Evolutionary conservation across 2,329 filamentous ascomycete genomes (phyloP).

Genomic region (Pleoardoris graminearum): DNA sequence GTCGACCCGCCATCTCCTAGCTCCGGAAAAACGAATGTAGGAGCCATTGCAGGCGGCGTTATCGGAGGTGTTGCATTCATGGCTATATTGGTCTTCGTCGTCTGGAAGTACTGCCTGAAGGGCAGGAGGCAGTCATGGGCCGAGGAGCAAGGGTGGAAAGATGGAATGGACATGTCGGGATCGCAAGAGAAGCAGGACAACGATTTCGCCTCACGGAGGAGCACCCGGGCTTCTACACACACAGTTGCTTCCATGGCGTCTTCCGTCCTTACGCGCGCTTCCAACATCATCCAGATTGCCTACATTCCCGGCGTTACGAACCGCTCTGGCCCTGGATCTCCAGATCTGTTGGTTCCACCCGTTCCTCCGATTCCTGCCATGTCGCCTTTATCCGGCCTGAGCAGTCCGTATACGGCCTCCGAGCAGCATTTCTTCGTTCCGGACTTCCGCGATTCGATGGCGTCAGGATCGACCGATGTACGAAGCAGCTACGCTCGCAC

Average conservation of each 20-base stretch:
- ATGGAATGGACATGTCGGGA: constrained; percentile 55
- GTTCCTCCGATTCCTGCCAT: constrained; percentile 83
- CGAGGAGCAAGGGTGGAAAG: constrained; percentile 60
- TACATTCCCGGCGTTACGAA: constrained; percentile 98
- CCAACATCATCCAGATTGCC: constrained; percentile 98
- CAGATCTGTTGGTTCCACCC: constrained; percentile 80
- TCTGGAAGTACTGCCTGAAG: constrained; percentile 89
- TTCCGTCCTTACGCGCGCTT: constrained; percentile 91
- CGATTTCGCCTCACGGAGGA: constrained; percentile 58
- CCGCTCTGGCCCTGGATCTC: constrained; percentile 81
- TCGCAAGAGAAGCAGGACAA: constrained; percentile 60
- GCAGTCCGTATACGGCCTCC: constrained; percentile 59
- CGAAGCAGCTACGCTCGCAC: constrained; percentile 51
- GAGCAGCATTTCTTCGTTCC: constrained; percentile 95
- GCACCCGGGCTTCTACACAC: constrained; percentile 75
- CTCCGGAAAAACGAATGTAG: constrained; percentile 63
- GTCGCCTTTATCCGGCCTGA: constrained; percentile 59
- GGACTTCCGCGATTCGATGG: constrained; percentile 88
- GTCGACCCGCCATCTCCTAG: constrained; percentile 21
- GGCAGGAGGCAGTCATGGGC: constrained; percentile 66
- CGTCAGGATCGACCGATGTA: constrained; percentile 70
- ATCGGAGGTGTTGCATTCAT: constrained; percentile 80
- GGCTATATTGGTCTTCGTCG: constrained; percentile 72
- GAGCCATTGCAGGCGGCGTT: constrained; percentile 89
- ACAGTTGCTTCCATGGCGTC: constrained; percentile 92